A percentile compares a stretch with the other conserved stretches of the same genome.
Conservation (phyloP, 31 red algal species). For the Bonnemaisonia californica region DNA sequence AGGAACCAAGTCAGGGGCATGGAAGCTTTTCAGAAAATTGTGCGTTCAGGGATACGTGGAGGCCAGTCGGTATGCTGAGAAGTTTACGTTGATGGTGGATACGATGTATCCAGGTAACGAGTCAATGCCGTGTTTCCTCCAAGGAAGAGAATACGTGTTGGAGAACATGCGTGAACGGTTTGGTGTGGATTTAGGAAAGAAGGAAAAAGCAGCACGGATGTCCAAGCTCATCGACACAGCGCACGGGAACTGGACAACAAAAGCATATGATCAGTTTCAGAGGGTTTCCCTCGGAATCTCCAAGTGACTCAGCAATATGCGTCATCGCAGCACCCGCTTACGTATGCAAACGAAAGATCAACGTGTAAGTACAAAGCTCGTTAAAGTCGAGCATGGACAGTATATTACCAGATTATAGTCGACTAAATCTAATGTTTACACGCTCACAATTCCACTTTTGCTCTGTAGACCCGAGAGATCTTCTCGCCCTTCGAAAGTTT, state of each 20-base stretch:
- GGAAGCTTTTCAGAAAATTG: conserved; percentile 86
- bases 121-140: conserved; percentile 95
- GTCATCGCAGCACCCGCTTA: not conserved
- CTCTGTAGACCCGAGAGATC: too few relatives aligned
- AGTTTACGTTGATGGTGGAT: conserved; percentile 97
- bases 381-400: not conserved
- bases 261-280: conserved; percentile 93
- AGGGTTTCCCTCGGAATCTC: conserved; percentile 73
- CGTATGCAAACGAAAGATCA: not conserved
- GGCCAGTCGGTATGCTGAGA: conserved; percentile 87
- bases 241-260: conserved; percentile 91
- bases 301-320: conserved; percentile 26
- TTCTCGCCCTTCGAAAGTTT: too few relatives aligned
- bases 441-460: too few relatives aligned
- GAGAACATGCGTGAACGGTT: conserved; percentile 88
- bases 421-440: not conserved
- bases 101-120: conserved; percentile 96
- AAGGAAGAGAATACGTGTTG: conserved; percentile 88
- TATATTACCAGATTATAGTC: not conserved
- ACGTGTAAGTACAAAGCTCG: not conserved
- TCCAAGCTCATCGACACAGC: conserved; percentile 75
- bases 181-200: conserved; percentile 68
- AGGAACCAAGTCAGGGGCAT: conserved; percentile 70
- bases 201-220: conserved; percentile 71
- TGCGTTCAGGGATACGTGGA: conserved; percentile 92